These are phyloP conservation scores for Boletus reticulatus DNA, from an alignment of 768 basidiomycete species.

Conservation along the genomic window DNA sequence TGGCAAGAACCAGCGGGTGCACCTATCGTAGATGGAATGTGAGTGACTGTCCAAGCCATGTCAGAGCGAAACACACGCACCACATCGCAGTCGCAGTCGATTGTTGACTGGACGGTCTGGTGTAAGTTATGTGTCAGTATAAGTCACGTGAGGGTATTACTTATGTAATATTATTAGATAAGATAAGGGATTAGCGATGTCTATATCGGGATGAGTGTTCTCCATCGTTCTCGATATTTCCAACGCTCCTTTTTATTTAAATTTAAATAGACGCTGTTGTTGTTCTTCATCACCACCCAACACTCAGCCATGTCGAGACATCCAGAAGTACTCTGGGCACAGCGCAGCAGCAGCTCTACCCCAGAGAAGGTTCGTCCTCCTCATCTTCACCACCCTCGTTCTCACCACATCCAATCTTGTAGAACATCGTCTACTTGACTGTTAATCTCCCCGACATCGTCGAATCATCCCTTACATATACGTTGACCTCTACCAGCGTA, in stretches of 20 bases:
- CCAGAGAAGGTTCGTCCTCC: slow-evolving; percentile 60
- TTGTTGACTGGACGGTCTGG: neutral
- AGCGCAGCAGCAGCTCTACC: slow-evolving; percentile 70
- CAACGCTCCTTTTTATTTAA: slow-evolving; percentile 15
- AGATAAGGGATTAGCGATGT: neutral
- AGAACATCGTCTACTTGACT: slow-evolving; percentile 89
- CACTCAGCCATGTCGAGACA: slow-evolving; percentile 44
- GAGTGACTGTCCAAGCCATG: neutral
- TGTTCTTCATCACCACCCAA: slow-evolving; percentile 16
- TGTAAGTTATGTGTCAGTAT: neutral
- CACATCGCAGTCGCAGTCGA: slow-evolving; percentile 42
- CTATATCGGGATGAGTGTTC: slow-evolving; percentile 26
- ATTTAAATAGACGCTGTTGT: neutral
- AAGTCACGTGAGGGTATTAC: slow-evolving; percentile 15
- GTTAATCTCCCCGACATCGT: slow-evolving; percentile 78
- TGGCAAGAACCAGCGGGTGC: slow-evolving; percentile 84
- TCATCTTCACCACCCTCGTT: neutral
- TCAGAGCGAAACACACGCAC: slow-evolving; percentile 37
- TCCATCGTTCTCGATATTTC: slow-evolving; percentile 33
- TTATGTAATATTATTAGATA: slow-evolving; percentile 16
- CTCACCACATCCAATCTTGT: neutral
- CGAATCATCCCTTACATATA: slow-evolving; percentile 53
- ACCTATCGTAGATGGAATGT: slow-evolving; percentile 44
- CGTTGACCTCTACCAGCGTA: slow-evolving; percentile 54
- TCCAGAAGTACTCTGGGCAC: slow-evolving; percentile 95